phyloP scores from a whole-genome alignment of 129 eudicot genomes.

The Deinandra increscens region DNA sequence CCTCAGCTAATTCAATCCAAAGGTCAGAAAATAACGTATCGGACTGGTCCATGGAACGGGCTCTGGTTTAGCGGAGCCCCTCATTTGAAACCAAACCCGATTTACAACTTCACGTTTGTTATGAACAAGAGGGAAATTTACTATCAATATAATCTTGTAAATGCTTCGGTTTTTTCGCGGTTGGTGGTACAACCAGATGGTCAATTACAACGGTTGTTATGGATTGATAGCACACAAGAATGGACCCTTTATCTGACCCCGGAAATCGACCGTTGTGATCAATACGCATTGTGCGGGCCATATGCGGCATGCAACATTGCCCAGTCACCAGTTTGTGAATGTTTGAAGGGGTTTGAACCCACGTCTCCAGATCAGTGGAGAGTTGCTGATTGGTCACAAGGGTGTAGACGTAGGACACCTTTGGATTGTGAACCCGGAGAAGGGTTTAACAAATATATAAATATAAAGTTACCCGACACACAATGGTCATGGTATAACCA shows the following conservation, averaged over 20 bases:
- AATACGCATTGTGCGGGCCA: background rate
- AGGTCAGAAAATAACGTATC: background rate
- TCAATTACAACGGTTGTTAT: slow-evolving; percentile 5
- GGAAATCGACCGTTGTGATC: background rate
- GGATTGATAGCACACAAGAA: slow-evolving; percentile 19
- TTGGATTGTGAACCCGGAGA: background rate
- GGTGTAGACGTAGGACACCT: background rate
- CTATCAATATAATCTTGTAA: slow-evolving; percentile 13
- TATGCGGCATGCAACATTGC: background rate
- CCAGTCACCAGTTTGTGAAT: background rate
- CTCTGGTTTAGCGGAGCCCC: slow-evolving; percentile 17
- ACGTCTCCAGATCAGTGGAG: background rate
- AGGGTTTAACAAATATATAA: background rate
- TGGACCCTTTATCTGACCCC: slow-evolving; percentile 8
- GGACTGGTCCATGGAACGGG: slow-evolving; percentile 36
- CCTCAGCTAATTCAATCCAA: slow-evolving; percentile 14
- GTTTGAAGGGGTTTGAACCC: background rate
- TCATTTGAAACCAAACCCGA: slow-evolving; percentile 11
- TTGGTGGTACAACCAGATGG: slow-evolving; percentile 24
- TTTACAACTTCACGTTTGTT: slow-evolving; percentile 22
- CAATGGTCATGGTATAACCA: background rate
- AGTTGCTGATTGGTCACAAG: background rate
- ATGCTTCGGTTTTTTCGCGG: slow-evolving; percentile 12
- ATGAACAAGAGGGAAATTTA: slow-evolving; percentile 21
- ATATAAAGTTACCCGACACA: background rate